A percentile compares a stretch with the other conserved stretches of the same genome.
phyloP scores from a whole-genome alignment of 148 eudicot species.

The Mesembryanthemum crystallinum region DNA sequence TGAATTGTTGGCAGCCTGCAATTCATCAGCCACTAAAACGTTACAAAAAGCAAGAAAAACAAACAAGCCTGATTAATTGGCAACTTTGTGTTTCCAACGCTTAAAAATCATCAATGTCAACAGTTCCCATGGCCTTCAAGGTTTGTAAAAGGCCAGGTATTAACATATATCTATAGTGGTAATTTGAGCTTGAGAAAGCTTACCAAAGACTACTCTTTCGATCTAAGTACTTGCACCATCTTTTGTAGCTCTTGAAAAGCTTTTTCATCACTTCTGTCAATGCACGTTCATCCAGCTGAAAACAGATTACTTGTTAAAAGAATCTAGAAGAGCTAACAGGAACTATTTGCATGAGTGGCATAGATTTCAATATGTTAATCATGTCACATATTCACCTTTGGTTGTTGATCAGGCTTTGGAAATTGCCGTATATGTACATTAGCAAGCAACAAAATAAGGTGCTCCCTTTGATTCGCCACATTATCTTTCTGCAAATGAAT shows the following conservation, averaged over 20 bases:
- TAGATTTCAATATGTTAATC: background rate
- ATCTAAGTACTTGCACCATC: constrained; percentile 98
- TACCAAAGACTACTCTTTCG: constrained; percentile 99
- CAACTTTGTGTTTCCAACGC: background rate
- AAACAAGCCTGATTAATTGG: background rate
- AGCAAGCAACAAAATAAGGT: constrained; percentile 90
- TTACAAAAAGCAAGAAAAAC: background rate
- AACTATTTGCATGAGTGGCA: background rate
- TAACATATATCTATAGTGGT: background rate
- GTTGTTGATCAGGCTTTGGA: constrained; percentile 97
- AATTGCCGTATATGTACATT: constrained; percentile 96
- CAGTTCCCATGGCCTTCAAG: background rate
- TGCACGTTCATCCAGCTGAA: constrained; percentile 94
- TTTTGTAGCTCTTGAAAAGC: constrained; percentile 96
- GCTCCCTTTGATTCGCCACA: constrained; percentile 98
- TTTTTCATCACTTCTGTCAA: constrained; percentile 94
- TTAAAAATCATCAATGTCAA: background rate
- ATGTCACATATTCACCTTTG: constrained; percentile 45
- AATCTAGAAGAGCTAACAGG: constrained; percentile 1
- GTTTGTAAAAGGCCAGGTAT: background rate
- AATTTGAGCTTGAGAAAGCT: constrained; percentile 27
- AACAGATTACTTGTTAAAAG: constrained; percentile 13
- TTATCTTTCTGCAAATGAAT: constrained; percentile 71
- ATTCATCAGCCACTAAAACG: constrained; percentile 3
- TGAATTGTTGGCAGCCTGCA: constrained; percentile 97